These are phyloP conservation scores for Aspergillus pseudonomiae DNA, from an alignment of 2,329 filamentous ascomycete genomes.

Conservation along the genomic window DNA sequence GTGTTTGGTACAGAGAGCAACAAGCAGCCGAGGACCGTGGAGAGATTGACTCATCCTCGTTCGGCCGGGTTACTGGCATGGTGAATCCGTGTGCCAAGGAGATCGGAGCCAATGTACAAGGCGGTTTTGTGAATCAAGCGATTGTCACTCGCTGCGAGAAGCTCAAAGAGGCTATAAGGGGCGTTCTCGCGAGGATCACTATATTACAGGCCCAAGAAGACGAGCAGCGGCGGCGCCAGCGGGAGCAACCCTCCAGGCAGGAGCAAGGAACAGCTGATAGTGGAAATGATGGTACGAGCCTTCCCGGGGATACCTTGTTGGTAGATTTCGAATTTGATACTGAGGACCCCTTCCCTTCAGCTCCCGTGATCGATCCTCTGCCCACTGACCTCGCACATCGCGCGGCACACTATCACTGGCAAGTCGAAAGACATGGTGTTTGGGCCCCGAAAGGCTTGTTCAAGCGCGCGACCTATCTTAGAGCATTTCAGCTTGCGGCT, in stretches of 20 bases:
- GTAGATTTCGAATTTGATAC: background rate
- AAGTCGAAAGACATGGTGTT: background rate
- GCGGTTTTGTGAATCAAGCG: background rate
- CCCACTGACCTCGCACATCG: background rate
- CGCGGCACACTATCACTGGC: background rate
- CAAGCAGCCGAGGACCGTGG: background rate
- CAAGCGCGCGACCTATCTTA: background rate
- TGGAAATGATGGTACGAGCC: rapidly evolving
- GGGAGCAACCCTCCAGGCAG: background rate
- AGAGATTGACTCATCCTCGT: background rate
- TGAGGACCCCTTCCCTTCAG: background rate
- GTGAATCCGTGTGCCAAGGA: background rate
- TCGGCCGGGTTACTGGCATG: background rate
- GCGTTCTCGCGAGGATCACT: background rate
- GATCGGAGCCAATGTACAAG: background rate
- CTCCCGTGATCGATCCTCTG: background rate
- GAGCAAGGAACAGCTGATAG: background rate
- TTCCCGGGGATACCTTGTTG: background rate
- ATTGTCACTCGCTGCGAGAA: background rate
- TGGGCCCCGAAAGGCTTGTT: background rate
- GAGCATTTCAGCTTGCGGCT: background rate
- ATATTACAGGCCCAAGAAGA: background rate
- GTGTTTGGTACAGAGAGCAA: background rate
- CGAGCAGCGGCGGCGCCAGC: background rate
- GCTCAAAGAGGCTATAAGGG: background rate